Base-by-base conservation (phyloP, 371 early-diverging fungal species). In the Circinella umbellata region DNA sequence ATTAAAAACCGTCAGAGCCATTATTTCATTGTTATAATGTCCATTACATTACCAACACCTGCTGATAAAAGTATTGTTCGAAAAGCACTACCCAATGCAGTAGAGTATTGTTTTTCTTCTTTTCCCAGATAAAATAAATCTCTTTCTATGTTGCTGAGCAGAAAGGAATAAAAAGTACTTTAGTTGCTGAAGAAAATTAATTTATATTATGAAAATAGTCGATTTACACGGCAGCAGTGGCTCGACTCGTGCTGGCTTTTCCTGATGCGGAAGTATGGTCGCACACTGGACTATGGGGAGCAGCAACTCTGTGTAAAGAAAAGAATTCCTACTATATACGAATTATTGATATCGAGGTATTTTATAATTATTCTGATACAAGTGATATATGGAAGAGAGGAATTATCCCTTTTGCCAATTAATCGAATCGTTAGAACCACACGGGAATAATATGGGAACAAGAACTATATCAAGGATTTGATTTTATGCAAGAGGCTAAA, bases 201-300 rank as follows among this genome's bases (percentile, higher is more conserved):
- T 27, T 27, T 27, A 27, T 27, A 27, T 27, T 46, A 18, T 18
- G 15, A 91, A 90, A 90, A 93, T 14, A 51, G 51, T n/a, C 42
- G 90, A 91, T 95, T 68, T 79, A 93, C 59, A 89, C 91, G 0
- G 89, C 92, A 7, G 94, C 93, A 3, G 93, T 92, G 9, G 94
- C 93, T 60, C 87, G 94, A n/a, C 78, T 96, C 53, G 93, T 93
- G 85, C 80, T 90, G 3, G 95, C 95, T 17, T 83, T 89, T 64
- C 90, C 91, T 8, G 87, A 87, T 72, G 81, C 88, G 18, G 76
- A 85, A 37, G 61, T 75, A 61, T 95, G 94, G 94, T 83, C 86
- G 5, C 92, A 93, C 69, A 85, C 92, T 14, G 84, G 82, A 54
- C 76, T 89, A 35, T 89, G 92, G 80, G 96, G 95, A 14, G 96